phyloP scores from a whole-genome alignment of 1,139 yeast species.

The Blastobotrys buckinghamii region DNA sequence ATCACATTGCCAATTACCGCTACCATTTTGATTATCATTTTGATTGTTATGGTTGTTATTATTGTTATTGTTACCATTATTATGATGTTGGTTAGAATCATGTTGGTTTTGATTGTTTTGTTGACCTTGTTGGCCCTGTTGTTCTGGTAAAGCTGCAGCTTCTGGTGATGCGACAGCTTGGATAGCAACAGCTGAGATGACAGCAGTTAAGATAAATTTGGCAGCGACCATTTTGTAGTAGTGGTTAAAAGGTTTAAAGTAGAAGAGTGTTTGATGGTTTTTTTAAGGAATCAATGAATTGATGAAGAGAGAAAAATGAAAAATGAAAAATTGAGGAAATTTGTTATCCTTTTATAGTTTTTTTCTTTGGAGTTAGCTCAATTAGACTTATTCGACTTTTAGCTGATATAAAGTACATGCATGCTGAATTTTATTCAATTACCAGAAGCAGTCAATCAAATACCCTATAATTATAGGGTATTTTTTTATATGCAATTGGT shows the following conservation, averaged over 20 bases:
- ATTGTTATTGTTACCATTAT: background rate
- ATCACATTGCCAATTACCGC: conserved; percentile 2
- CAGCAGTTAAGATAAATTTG: background rate
- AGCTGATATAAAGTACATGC: no score
- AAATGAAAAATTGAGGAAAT: no score
- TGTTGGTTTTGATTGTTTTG: background rate
- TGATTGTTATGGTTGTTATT: conserved; percentile 1
- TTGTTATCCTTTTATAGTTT: no score
- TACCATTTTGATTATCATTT: background rate
- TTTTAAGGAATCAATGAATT: no score
- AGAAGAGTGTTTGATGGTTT: no score
- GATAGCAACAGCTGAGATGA: background rate
- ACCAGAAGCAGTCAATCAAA: no score
- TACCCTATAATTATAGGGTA: no score
- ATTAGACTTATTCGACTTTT: no score
- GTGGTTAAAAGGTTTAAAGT: background rate
- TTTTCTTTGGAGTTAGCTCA: no score
- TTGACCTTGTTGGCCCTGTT: background rate
- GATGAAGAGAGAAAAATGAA: no score
- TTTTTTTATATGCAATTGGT: no score
- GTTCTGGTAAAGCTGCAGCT: background rate
- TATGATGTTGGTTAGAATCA: background rate
- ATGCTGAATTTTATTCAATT: no score
- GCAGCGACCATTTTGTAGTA: background rate
- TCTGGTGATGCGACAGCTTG: background rate